Conservation (phyloP, 2,329 filamentous ascomycete species). For the Alternaria conjuncta region DNA sequence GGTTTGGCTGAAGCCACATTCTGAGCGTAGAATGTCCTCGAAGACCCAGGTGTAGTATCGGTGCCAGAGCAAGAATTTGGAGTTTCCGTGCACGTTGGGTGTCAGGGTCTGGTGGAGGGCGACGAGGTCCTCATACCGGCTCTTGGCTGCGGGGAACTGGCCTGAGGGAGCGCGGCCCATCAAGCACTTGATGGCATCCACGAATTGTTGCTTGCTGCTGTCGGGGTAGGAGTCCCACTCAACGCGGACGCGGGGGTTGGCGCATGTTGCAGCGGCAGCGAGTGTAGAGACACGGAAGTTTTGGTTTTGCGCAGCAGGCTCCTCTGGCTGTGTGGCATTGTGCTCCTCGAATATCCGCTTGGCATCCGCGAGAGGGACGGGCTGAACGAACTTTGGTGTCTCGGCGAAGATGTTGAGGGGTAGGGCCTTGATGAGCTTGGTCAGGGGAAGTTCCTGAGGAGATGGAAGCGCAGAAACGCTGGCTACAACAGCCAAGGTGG, state of each 20-base stretch:
- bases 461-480: conserved; percentile 18
- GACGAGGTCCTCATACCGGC: conserved; percentile 45
- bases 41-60: conserved; percentile 52
- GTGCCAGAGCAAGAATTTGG: conserved; percentile 54
- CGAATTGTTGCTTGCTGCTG: conserved; percentile 31
- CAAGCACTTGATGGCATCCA: conserved; percentile 41
- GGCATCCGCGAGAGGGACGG: conserved; percentile 16
- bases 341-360: conserved; percentile 5
- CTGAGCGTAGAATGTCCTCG: conserved; percentile 50
- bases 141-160: conserved; percentile 31
- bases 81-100: conserved; percentile 41
- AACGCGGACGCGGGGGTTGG: conserved; percentile 35
- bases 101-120: conserved; percentile 44
- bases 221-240: conserved; percentile 41
- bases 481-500: conserved; percentile 20
- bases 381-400: conserved; percentile 9
- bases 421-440: conserved; percentile 11
- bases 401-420: conserved; percentile 12
- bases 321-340: background rate
- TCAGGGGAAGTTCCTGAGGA: conserved; percentile 9
- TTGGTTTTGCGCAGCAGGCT: background rate
- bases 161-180: conserved; percentile 30
- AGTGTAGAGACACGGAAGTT: background rate
- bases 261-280: conserved; percentile 24
- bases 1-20: conserved; percentile 51